Base-by-base conservation (phyloP, 345 rosid genomes). In the Eucalyptus shirleyi region DNA sequence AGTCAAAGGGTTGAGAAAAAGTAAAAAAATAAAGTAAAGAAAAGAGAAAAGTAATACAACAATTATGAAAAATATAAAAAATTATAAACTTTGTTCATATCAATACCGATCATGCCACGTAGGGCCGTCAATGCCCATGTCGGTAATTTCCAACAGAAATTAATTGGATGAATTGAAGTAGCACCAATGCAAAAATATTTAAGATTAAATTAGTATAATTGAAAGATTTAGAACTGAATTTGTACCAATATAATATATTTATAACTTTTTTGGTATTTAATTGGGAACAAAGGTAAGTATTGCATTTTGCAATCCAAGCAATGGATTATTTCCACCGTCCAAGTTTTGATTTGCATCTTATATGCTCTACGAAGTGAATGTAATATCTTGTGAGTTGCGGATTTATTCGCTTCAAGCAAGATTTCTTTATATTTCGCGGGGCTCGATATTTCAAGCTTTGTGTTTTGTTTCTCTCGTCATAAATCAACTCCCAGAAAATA, bases 71-170 rank as follows among this genome's bases (percentile, higher is more conserved):
- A 53, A 3, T 18, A 7, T 19, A 19, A 18, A 19, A 53, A 53
- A 7, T 53, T 53, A 53, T 53, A 53, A 53, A 53, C 2, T 53
- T 53, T 53, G 0, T 53, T 19, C 1, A 19, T 8, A 2, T 53
- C 0, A 1, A 0, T 19, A 53, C 0, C 56, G 2, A 53, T 53
- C 5, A 1, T 53, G 10, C 0, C 5, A 53, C 2, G 0, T 53
- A 53, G 2, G 0, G 8, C 0, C 10, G 0, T 53, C 0, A 53
- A 53, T 53, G 1, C 24, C 0, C 2, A 7, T 53, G 9, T 18
- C 1, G 5, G 10, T 53, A 53, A 53, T 53, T 53, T 53, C 0
- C 0, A 0, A 19, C 10, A 0, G 7, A 53, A 53, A 53, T 53
- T 19, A 53, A 0, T 19, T 0, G 9, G 2, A 53, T 53, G 0